Conservation (phyloP, 2,329 filamentous ascomycete species). For the Diaporthe nobilis region DNA sequence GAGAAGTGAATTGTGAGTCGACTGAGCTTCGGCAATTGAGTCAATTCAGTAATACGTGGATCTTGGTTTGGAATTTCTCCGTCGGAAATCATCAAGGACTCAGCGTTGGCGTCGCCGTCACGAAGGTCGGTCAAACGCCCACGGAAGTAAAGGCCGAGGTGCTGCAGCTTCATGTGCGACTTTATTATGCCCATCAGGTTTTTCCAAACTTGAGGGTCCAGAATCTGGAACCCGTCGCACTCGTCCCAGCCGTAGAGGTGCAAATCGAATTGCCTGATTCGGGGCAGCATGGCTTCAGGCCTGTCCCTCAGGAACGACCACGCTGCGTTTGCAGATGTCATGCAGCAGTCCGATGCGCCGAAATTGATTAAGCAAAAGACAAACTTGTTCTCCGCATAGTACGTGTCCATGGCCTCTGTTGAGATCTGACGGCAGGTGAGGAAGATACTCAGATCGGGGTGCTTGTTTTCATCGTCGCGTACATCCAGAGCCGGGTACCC, state of each 20-base stretch:
- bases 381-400: background rate
- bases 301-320: background rate
- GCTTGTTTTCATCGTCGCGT: background rate
- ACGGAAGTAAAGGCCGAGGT: background rate
- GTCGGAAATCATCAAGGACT: background rate
- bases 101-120: background rate
- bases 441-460: background rate
- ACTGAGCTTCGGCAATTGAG: background rate
- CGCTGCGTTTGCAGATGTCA: background rate
- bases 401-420: background rate
- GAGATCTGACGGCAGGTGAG: background rate
- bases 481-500: background rate
- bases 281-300: background rate
- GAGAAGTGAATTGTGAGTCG: background rate
- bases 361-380: background rate
- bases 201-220: background rate
- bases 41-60: background rate
- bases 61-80: background rate
- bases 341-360: background rate
- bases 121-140: background rate
- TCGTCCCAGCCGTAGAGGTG: background rate
- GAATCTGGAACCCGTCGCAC: background rate
- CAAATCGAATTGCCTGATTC: background rate
- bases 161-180: background rate
- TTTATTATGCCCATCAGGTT: background rate